These are phyloP conservation scores for Wickerhamiella dianesei DNA, from an alignment of 805 yeast genomes.

Conservation along the genomic window DNA sequence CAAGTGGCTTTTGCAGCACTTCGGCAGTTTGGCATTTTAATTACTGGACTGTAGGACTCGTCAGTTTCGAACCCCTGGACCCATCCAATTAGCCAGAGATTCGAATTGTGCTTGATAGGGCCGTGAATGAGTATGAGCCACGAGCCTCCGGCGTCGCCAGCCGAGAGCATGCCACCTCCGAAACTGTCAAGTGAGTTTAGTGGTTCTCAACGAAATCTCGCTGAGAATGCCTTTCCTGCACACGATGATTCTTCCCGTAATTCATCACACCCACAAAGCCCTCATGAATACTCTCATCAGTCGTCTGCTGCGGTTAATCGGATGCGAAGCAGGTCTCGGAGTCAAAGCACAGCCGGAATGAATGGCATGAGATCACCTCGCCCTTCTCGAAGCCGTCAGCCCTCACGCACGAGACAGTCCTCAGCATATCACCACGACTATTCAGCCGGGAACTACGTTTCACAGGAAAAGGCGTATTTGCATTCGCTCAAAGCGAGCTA, in stretches of 20 bases:
- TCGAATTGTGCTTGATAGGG: too few relatives aligned
- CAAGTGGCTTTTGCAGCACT: too few relatives aligned
- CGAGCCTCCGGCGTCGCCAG: not conserved
- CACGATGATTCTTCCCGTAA: not conserved
- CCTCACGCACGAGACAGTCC: not conserved
- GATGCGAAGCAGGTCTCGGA: not conserved
- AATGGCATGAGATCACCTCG: not conserved
- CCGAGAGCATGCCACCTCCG: not conserved
- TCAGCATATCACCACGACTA: constrained; percentile 5
- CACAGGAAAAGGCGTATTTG: constrained; percentile 56
- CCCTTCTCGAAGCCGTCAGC: not conserved
- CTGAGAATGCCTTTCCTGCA: not conserved
- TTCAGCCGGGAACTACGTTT: constrained; percentile 32
- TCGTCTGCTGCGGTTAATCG: not conserved
- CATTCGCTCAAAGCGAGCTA: constrained; percentile 46
- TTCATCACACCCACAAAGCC: not conserved
- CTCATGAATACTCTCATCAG: not conserved
- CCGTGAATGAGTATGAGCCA: too few relatives aligned
- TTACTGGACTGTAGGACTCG: too few relatives aligned
- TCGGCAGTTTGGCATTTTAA: too few relatives aligned
- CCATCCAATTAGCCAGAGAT: too few relatives aligned
- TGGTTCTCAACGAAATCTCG: not conserved
- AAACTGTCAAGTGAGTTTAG: not conserved
- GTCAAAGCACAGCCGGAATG: not conserved
- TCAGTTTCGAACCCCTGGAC: too few relatives aligned